Conservation (phyloP, 2,329 filamentous ascomycete genomes). For the Paraphaeosphaeria sporulosa region DNA sequence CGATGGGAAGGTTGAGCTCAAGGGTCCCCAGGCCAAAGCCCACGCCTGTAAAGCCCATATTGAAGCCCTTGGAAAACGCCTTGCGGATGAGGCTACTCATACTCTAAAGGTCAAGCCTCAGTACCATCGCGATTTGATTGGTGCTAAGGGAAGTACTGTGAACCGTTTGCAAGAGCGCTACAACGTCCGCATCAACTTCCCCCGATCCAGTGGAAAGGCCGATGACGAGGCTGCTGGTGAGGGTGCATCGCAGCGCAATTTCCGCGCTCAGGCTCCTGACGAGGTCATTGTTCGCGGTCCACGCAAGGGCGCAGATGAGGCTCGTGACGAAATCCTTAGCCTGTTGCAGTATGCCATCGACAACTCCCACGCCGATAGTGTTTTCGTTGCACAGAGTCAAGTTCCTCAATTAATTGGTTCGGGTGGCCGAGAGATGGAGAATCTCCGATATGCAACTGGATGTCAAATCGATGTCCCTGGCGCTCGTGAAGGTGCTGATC, state of each 20-base stretch:
- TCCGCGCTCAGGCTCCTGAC: slow-evolving; percentile 77
- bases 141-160: slow-evolving; percentile 84
- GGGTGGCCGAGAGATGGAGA: slow-evolving; percentile 88
- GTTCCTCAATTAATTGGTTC: slow-evolving; percentile 93
- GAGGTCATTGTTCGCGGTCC: slow-evolving; percentile 92
- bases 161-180: slow-evolving; percentile 92
- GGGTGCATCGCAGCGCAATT: slow-evolving; percentile 69
- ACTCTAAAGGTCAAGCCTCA: slow-evolving; percentile 89
- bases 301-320: slow-evolving; percentile 90
- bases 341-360: slow-evolving; percentile 90
- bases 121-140: slow-evolving; percentile 93
- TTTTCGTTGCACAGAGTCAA: slow-evolving; percentile 89
- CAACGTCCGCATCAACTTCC: slow-evolving; percentile 95
- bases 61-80: slow-evolving; percentile 75
- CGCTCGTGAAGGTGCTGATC: slow-evolving; percentile 72
- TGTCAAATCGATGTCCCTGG: slow-evolving; percentile 92
- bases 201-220: slow-evolving; percentile 70
- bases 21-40: slow-evolving; percentile 93
- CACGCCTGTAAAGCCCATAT: slow-evolving; percentile 87
- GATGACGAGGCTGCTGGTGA: slow-evolving; percentile 72
- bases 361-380: slow-evolving; percentile 79
- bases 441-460: slow-evolving; percentile 82
- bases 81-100: slow-evolving; percentile 91
- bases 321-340: slow-evolving; percentile 88
- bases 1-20: slow-evolving; percentile 93